Evolutionary conservation across 2,329 filamentous ascomycete species (phyloP).

Genomic region (Periglandula ipomoeae): DNA sequence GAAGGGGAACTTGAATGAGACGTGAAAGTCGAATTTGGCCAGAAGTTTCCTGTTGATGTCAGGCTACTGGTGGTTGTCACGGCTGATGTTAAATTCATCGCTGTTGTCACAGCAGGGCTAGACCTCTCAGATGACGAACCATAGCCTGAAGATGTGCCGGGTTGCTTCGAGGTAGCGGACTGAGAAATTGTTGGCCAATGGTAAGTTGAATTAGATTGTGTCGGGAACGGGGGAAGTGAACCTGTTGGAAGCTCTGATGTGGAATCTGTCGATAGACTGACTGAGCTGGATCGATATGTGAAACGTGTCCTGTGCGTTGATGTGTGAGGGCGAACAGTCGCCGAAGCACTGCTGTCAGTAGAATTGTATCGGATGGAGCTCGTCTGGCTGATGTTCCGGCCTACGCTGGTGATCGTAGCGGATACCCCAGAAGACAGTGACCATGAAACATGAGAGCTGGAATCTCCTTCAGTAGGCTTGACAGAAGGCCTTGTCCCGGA

Average conservation of each 20-base stretch:
- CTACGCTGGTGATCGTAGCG: slow-evolving; percentile 1
- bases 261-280: not conserved
- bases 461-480: not conserved
- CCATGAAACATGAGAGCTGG: slow-evolving; percentile 2
- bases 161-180: not conserved
- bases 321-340: not conserved
- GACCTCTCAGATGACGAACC: not conserved
- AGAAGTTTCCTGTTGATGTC: slow-evolving; percentile 1
- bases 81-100: not conserved
- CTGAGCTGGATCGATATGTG: slow-evolving; percentile 4
- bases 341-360: not conserved
- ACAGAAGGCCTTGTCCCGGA: not conserved
- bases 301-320: not conserved
- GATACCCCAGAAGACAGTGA: not conserved
- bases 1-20: not conserved
- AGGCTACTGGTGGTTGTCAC: not conserved
- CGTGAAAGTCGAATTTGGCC: slow-evolving; percentile 2
- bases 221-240: slow-evolving; percentile 1
- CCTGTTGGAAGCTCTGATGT: not conserved
- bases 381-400: not conserved
- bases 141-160: not conserved
- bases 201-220: slow-evolving; percentile 1
- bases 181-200: not conserved
- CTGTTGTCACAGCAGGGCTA: not conserved
- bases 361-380: slow-evolving; percentile 1